Conservation (phyloP, 2,329 filamentous ascomycete genomes). For the Penicillium sp. region DNA sequence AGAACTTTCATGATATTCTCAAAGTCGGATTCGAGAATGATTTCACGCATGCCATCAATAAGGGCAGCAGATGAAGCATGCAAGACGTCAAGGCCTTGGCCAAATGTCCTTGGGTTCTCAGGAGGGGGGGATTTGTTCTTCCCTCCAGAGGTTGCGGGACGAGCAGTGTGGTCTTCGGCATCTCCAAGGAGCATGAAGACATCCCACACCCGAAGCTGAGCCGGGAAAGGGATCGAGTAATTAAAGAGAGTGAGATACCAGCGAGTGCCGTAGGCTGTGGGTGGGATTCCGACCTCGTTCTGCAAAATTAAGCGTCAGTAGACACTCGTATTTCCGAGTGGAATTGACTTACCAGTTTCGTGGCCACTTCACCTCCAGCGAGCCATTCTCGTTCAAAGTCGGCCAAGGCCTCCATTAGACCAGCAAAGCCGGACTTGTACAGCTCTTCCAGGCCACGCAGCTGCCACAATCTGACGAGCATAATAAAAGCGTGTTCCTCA, state of each 20-base stretch:
- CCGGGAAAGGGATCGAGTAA: slow-evolving; percentile 88
- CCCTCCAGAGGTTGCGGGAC: slow-evolving; percentile 18
- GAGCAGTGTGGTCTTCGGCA: slow-evolving; percentile 47
- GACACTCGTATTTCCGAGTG: background rate
- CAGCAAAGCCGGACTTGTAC: slow-evolving; percentile 79
- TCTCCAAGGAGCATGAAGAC: slow-evolving; percentile 94
- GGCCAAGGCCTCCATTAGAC: slow-evolving; percentile 77
- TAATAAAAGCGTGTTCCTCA: slow-evolving; percentile 89
- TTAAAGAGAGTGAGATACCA: slow-evolving; percentile 99
- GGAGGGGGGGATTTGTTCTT: slow-evolving; percentile 25
- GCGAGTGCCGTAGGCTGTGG: slow-evolving; percentile 89
- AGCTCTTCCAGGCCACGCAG: slow-evolving; percentile 80
- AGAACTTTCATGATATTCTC: slow-evolving; percentile 97
- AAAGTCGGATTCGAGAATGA: slow-evolving; percentile 88
- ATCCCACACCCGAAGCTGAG: slow-evolving; percentile 95
- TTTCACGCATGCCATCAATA: slow-evolving; percentile 84
- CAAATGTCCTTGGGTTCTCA: slow-evolving; percentile 42
- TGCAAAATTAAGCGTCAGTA: slow-evolving; percentile 34
- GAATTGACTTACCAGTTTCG: slow-evolving; percentile 66
- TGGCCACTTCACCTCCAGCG: slow-evolving; percentile 69
- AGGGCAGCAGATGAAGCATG: slow-evolving; percentile 88
- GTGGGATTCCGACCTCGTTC: slow-evolving; percentile 74
- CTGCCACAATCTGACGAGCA: slow-evolving; percentile 94
- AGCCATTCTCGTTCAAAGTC: slow-evolving; percentile 88
- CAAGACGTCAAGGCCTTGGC: slow-evolving; percentile 75